A percentile compares a stretch with the other conserved stretches of the same genome.
Conservation (phyloP, 1,284 basidiomycete genomes). For the Meira miltonrushii region DNA sequence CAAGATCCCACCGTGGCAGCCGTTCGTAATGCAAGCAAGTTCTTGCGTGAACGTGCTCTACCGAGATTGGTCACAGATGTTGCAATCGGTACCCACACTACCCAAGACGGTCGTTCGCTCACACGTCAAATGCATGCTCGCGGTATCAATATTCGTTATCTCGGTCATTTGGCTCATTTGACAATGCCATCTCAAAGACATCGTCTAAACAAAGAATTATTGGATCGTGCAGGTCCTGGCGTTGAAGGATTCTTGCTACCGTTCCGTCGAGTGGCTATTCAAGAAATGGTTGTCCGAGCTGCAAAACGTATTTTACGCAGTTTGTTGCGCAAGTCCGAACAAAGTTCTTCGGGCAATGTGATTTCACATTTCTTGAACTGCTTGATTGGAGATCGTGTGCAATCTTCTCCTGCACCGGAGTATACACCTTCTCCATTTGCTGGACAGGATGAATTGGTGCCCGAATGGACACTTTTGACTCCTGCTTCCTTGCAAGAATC, state of each 20-base stretch:
- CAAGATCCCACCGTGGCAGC: conserved; percentile 57
- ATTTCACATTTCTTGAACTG: conserved; percentile 61
- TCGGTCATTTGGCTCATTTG: conserved; percentile 55
- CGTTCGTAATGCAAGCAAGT: conserved; percentile 58
- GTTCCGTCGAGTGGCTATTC: conserved; percentile 53
- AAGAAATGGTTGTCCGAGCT: conserved; percentile 60
- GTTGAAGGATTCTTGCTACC: conserved; percentile 42
- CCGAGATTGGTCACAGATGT: conserved; percentile 56
- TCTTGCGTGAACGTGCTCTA: conserved; percentile 57
- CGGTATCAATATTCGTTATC: conserved; percentile 63
- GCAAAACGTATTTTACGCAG: conserved; percentile 58
- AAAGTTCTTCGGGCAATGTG: conserved; percentile 28
- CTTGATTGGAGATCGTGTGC: conserved; percentile 56
- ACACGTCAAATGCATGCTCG: conserved; percentile 57
- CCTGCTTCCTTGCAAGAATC: conserved; percentile 55
- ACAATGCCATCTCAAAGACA: conserved; percentile 54
- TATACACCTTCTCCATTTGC: conserved; percentile 24
- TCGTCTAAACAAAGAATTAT: conserved; percentile 38
- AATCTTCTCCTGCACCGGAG: conserved; percentile 54
- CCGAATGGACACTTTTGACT: conserved; percentile 56
- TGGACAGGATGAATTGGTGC: conserved; percentile 18
- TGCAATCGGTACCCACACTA: conserved; percentile 55
- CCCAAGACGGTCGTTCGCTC: conserved; percentile 58
- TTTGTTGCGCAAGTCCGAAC: conserved; percentile 38
- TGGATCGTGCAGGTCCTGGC: conserved; percentile 42